Evolutionary conservation across 2,329 filamentous ascomycete genomes (phyloP).

Genomic region (Epichloe hybrida): DNA sequence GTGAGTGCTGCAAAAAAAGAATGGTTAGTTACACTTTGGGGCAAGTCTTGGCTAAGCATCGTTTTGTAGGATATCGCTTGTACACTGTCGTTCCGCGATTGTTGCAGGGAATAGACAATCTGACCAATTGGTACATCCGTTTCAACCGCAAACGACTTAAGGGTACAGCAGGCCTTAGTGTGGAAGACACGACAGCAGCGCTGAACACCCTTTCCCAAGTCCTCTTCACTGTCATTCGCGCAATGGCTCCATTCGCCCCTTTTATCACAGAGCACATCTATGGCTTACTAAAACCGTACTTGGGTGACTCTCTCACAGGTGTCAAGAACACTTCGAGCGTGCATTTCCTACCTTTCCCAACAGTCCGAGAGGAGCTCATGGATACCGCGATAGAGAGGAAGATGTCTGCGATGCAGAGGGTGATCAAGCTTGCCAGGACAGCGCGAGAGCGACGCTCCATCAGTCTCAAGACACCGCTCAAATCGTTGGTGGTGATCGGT

Average conservation of each 20-base stretch:
- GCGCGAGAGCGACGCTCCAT: slow-evolving; percentile 67
- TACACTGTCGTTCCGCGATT: slow-evolving; percentile 77
- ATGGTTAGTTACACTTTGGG: no score
- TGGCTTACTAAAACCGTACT: slow-evolving; percentile 60
- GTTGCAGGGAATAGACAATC: slow-evolving; percentile 66
- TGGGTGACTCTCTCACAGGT: slow-evolving; percentile 48
- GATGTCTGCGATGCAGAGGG: slow-evolving; percentile 73
- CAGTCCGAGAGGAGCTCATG: slow-evolving; percentile 69
- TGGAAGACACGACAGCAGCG: slow-evolving; percentile 66
- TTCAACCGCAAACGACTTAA: slow-evolving; percentile 78
- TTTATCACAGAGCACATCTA: slow-evolving; percentile 65
- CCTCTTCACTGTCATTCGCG: slow-evolving; percentile 68
- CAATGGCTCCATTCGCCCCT: slow-evolving; percentile 76
- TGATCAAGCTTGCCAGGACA: slow-evolving; percentile 72
- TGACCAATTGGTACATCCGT: slow-evolving; percentile 86
- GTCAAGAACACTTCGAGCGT: slow-evolving; percentile 64
- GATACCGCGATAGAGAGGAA: slow-evolving; percentile 66
- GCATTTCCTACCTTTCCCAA: slow-evolving; percentile 75
- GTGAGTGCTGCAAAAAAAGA: slow-evolving; percentile 24
- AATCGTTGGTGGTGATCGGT: slow-evolving; percentile 72
- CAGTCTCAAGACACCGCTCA: slow-evolving; percentile 71
- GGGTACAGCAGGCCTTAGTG: slow-evolving; percentile 37
- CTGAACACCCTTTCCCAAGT: slow-evolving; percentile 82
- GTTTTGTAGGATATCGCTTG: slow-evolving; percentile 37
- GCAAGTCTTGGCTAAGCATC: no score